A percentile compares a stretch with the other conserved stretches of the same genome.
Evolutionary conservation across 108 stramenopile genomes (phyloP).

Genomic region (Nannochloropsis salina): DNA sequence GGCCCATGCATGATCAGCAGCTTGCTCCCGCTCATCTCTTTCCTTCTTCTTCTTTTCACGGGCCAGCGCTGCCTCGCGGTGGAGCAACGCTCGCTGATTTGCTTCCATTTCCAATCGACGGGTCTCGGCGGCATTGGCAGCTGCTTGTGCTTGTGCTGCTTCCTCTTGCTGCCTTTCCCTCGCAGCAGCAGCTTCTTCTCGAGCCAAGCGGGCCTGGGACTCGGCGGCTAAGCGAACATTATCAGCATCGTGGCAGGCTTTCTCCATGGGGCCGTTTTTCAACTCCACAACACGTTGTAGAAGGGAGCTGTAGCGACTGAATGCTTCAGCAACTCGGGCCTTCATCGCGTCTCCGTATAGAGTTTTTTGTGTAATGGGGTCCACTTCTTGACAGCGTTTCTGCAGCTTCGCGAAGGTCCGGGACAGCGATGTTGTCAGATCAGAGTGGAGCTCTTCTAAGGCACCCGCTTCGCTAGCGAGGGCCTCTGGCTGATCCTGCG

Average conservation of each 20-base stretch:
- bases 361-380: constrained; percentile 17
- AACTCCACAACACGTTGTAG: not conserved
- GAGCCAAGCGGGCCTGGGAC: not conserved
- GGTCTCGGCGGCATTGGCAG: not conserved
- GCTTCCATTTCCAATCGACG: not conserved
- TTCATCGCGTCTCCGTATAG: not conserved
- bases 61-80: not conserved
- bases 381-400: not conserved
- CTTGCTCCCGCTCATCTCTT: not conserved
- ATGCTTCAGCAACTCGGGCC: not conserved
- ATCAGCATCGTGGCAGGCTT: not conserved
- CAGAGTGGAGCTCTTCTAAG: not conserved
- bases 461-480: not conserved
- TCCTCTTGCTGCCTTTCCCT: not conserved
- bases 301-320: not conserved
- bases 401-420: not conserved
- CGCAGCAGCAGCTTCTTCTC: not conserved
- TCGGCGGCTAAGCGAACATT: not conserved
- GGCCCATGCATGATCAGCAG: not conserved
- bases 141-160: not conserved
- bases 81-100: not conserved
- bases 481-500: not conserved
- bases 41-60: not conserved
- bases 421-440: not conserved
- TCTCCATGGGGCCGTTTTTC: not conserved